Evolutionary conservation across 2,329 filamentous ascomycete genomes (phyloP).

Genomic region (Epichloe sp.): DNA sequence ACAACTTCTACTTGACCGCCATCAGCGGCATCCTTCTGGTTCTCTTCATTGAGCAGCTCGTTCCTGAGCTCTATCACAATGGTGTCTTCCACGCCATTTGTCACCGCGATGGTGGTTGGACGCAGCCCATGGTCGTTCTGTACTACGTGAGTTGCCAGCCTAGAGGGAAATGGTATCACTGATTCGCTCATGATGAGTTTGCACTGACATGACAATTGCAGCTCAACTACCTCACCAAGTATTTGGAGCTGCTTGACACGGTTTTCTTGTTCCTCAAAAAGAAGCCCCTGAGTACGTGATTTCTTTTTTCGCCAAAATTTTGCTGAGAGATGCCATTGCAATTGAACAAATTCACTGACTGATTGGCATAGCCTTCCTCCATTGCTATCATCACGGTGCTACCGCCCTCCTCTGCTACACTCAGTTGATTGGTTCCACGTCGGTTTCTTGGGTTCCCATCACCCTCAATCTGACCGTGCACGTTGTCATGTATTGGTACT

Average conservation of each 20-base stretch:
- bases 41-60: constrained; percentile 82
- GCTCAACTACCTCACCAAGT: constrained; percentile 98
- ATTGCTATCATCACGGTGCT: constrained; percentile 97
- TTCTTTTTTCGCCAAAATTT: no score
- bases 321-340: background rate
- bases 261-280: constrained; percentile 98
- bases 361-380: constrained; percentile 63
- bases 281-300: constrained; percentile 64
- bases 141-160: constrained; percentile 68
- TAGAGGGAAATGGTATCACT: background rate
- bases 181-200: background rate
- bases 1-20: constrained; percentile 87
- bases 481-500: constrained; percentile 99
- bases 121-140: constrained; percentile 77
- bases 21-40: constrained; percentile 71
- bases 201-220: constrained; percentile 24
- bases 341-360: constrained; percentile 11
- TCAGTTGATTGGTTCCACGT: constrained; percentile 81
- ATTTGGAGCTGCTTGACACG: constrained; percentile 88
- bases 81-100: constrained; percentile 89
- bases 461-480: constrained; percentile 86
- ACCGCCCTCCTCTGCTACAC: constrained; percentile 97
- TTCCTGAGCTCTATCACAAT: constrained; percentile 66
- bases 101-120: constrained; percentile 72
- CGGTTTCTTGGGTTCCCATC: constrained; percentile 92